A percentile compares a stretch with the other conserved stretches of the same genome.
Evolutionary conservation across 2,329 filamentous ascomycete genomes (phyloP).

Genomic region (Talaromyces sp.): DNA sequence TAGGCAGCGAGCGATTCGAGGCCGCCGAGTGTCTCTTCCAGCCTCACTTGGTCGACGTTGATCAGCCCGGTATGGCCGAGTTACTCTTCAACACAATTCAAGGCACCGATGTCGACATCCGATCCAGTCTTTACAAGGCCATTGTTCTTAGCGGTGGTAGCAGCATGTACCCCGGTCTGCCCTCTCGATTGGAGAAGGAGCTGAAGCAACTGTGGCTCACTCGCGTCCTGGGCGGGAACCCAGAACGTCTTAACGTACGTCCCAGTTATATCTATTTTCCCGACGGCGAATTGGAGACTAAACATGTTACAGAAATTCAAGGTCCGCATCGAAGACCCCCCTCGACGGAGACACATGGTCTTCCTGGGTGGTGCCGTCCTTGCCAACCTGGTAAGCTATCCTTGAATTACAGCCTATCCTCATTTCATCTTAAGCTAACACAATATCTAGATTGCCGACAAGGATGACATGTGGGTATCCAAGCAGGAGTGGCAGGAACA

Average conservation of each 20-base stretch:
- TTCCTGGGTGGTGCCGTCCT: slow-evolving; percentile 95
- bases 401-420: not conserved
- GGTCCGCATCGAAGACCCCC: slow-evolving; percentile 97
- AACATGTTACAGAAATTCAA: slow-evolving; percentile 78
- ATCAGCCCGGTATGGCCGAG: slow-evolving; percentile 94
- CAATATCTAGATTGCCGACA: slow-evolving; percentile 77
- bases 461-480: slow-evolving; percentile 98
- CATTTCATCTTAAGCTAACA: slow-evolving; percentile 13
- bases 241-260: slow-evolving; percentile 76
- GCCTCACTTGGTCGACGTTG: slow-evolving; percentile 94
- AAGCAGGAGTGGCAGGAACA: slow-evolving; percentile 98
- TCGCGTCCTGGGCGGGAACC: slow-evolving; percentile 84
- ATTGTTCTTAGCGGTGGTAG: slow-evolving; percentile 95
- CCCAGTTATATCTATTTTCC: not conserved
- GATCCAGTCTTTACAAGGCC: slow-evolving; percentile 92
- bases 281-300: not conserved
- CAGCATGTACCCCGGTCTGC: slow-evolving; percentile 98
- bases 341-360: slow-evolving; percentile 97
- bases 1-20: slow-evolving; percentile 96
- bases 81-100: slow-evolving; percentile 99
- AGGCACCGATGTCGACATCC: slow-evolving; percentile 90
- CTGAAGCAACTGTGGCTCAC: slow-evolving; percentile 98
- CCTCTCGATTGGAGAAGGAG: slow-evolving; percentile 95
- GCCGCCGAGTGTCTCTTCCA: slow-evolving; percentile 98
- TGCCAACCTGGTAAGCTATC: slow-evolving; percentile 74